phyloP scores from a whole-genome alignment of 2,329 filamentous ascomycete species.

The Monosporascus sp. region DNA sequence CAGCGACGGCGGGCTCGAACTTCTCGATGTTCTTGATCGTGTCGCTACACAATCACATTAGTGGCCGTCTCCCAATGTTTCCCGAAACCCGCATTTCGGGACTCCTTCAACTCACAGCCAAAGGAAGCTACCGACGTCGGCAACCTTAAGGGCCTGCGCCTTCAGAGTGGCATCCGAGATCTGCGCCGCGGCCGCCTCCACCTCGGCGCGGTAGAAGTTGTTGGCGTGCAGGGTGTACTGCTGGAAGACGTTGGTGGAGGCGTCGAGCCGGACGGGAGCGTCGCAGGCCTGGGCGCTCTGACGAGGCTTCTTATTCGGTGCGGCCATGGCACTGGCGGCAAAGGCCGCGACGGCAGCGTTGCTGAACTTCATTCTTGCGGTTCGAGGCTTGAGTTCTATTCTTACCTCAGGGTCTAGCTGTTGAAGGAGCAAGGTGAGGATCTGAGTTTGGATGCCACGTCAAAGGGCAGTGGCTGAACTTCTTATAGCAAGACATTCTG shows the following conservation, averaged over 20 bases:
- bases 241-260: slow-evolving; percentile 24
- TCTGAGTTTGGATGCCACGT: slow-evolving; percentile 6
- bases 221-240: slow-evolving; percentile 26
- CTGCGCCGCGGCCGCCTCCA: slow-evolving; percentile 18
- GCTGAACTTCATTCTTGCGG: slow-evolving; percentile 24
- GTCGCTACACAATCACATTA: slow-evolving; percentile 32
- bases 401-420: not conserved
- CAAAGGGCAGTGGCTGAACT: slow-evolving; percentile 5
- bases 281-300: slow-evolving; percentile 17
- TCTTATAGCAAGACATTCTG: slow-evolving; percentile 20
- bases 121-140: slow-evolving; percentile 49
- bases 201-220: slow-evolving; percentile 25
- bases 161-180: slow-evolving; percentile 44
- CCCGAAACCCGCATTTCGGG: no score
- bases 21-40: slow-evolving; percentile 45
- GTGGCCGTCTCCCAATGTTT: no score
- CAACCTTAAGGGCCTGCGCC: slow-evolving; percentile 45
- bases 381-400: no score
- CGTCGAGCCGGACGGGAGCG: slow-evolving; percentile 24
- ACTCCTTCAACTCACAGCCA: slow-evolving; percentile 39
- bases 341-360: slow-evolving; percentile 19
- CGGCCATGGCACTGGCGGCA: slow-evolving; percentile 23
- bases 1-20: slow-evolving; percentile 40
- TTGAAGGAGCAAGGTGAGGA: slow-evolving; percentile 17
- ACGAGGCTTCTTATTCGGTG: slow-evolving; percentile 14